Base-by-base conservation (phyloP, 257 asterid species). In the Solanum piurae region DNA sequence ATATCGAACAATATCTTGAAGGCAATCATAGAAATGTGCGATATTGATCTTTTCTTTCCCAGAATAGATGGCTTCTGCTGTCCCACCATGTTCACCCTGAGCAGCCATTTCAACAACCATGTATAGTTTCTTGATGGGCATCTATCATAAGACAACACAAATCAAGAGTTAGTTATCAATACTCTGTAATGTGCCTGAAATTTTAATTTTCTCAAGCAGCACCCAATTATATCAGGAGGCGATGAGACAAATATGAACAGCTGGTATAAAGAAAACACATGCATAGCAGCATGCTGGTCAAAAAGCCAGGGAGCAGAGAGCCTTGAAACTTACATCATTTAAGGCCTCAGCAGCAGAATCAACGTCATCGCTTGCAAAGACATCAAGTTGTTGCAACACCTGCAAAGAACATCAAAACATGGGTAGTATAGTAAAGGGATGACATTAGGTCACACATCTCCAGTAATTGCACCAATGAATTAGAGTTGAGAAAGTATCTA, bases 51-150 rank as follows among this genome's bases (percentile, higher is more conserved):
- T 95, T 86, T 93, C 92, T 89, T 92, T 88, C 44, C 99, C 99
- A 6, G 98, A 91, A 83, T 91, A 97, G 84, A 97, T 90, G 62
- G 95, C 96, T 86, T 95, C 98, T 12, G 98, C 98, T 86, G 93
- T 92, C 86, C 99, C 99, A 75, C 99, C 99, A 2, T 86, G 89
- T 92, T 95, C 98, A 29, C 99, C 99, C 88, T 96, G 99, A 82
- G 98, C 98, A 27, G 99, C 98, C 98, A 97, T 97, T 89, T 97
- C 98, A 33, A 97, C 91, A n/a, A 96, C 98, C 96, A 95, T 92
- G 89, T 94, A 97, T 5, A 96, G 92, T 92, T 94, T 97, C 92
- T 97, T 97, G 90, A 97, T 90, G 73, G 99, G 99, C 94, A 96
- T 91, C 99, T 97, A 89, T 6, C 87, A 85, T 27, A 89, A 62